Percentiles rank a stretch among this genome's conserved stretches.
Conservation (phyloP, 305 asterid species). For the Andrographis paniculata region DNA sequence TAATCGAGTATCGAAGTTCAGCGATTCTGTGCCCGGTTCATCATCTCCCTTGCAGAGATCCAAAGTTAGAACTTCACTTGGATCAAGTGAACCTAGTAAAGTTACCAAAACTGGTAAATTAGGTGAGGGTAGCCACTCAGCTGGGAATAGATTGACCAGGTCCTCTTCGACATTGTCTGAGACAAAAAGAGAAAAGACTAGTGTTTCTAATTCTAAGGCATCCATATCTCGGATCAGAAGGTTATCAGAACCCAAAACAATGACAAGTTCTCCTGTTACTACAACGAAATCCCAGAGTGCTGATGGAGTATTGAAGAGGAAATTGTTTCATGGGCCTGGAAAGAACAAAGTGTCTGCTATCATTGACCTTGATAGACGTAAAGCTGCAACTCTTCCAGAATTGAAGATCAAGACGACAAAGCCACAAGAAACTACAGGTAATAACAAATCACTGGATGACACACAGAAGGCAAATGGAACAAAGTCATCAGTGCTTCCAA, state of each 20-base stretch:
- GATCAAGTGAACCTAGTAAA: conserved; percentile 39
- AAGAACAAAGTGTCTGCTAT: conserved; percentile 73
- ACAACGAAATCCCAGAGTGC: conserved; percentile 44
- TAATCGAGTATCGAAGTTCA: conserved; percentile 78
- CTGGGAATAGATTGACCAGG: conserved; percentile 62
- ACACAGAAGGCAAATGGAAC: conserved; percentile 25
- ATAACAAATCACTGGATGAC: conserved; percentile 28
- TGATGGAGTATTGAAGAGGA: conserved; percentile 43
- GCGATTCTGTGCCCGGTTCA: conserved; percentile 87
- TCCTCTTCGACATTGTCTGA: conserved; percentile 73
- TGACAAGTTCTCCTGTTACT: conserved; percentile 33
- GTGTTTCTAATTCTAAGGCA: conserved; percentile 57
- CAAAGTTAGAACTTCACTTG: conserved; percentile 57
- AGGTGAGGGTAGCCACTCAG: conserved; percentile 40
- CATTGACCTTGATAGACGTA: conserved; percentile 69
- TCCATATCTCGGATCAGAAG: conserved; percentile 71
- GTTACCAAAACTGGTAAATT: conserved; percentile 49
- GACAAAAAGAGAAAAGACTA: conserved; percentile 44
- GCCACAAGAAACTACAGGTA: conserved; percentile 27
- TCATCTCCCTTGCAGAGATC: conserved; percentile 97
- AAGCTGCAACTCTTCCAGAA: conserved; percentile 80
- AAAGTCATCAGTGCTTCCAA: conserved; percentile 30
- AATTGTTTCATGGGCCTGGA: conserved; percentile 56
- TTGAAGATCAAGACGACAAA: conserved; percentile 60
- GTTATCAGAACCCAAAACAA: conserved; percentile 81